Evolutionary conservation across 1,139 yeast species (phyloP), one percentile per base, ranked within the genome.

Genomic region (Saccharomyces uvarum): DNA sequence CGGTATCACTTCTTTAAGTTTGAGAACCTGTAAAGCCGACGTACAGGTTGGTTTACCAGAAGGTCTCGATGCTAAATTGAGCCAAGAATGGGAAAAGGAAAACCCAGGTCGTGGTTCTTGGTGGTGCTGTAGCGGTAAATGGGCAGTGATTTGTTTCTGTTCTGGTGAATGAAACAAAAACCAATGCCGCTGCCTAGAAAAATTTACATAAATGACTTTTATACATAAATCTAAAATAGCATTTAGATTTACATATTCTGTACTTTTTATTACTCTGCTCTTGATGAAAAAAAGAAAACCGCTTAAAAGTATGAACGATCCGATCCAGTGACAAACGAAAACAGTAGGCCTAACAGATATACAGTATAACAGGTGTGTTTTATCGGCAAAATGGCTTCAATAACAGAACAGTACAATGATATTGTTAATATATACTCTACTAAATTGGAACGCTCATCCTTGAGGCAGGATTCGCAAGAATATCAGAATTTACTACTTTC

Each of bases 21-120:
- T 93, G 64, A 82, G 99, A 75, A 93, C 99, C 2, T 85, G 96
- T 71, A 93, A 93, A 72, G 97, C 98, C 0, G 99, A 95, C 69
- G 97, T 91, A 14, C 85, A 87, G 54, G 96, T 87, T 51, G 98
- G 96, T 2, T 79, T 93, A 58, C 77, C 79, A 4, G 74, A 77
- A 48, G 97, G 97, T 1, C 73, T 80, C 32, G 86, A 87, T 61
- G 91, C 86, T 62, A 76, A 82, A 65, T 77, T 93, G 60, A 77
- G 80, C 49, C 71, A 77, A 56, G 73, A 73, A 51, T 89, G 93
- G 85, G 72, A 65, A 31, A 64, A 66, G 26, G 74, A 75, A 65
- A 86, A 87, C 2, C 80, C 84, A 63, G 82, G 82, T 59, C 71
- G 76, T 50, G 90, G 91, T 11, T 81, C 82, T 54, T 80, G 82